Evolutionary conservation across 2,329 filamentous ascomycete species (phyloP).

Genomic region (Pseudogymnoascus sp.): DNA sequence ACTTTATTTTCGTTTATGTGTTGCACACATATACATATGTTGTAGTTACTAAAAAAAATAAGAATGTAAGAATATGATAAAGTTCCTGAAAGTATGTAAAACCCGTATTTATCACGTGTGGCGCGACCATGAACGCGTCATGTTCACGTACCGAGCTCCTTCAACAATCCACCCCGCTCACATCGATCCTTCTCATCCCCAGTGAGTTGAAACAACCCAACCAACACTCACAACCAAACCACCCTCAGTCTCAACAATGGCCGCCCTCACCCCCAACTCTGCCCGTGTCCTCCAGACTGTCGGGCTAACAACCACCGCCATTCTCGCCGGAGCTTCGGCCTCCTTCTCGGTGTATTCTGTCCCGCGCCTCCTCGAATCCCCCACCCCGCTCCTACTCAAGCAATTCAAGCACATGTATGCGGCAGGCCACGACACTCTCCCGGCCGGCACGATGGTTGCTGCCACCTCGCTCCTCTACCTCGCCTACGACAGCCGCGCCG

Average conservation of each 20-base stretch:
- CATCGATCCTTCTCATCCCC: neutral
- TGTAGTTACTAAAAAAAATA: neutral
- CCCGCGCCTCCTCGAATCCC: slow-evolving; percentile 47
- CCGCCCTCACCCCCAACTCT: slow-evolving; percentile 10
- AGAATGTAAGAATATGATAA: neutral
- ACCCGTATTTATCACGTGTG: neutral
- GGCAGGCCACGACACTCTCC: slow-evolving; percentile 33
- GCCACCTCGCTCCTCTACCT: slow-evolving; percentile 38
- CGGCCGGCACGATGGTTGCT: slow-evolving; percentile 33
- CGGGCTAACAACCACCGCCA: slow-evolving; percentile 42
- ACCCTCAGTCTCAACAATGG: neutral
- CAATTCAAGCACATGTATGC: slow-evolving; percentile 44
- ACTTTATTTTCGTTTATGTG: neutral
- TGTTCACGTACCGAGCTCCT: no score
- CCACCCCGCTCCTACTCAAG: slow-evolving; percentile 43
- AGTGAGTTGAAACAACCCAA: neutral
- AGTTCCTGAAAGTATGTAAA: neutral
- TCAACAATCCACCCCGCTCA: neutral
- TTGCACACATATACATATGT: neutral
- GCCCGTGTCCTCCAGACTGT: slow-evolving; percentile 41
- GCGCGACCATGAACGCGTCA: no score
- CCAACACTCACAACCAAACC: neutral
- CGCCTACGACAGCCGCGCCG: slow-evolving; percentile 29
- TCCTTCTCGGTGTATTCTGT: slow-evolving; percentile 37
- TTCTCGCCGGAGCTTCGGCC: slow-evolving; percentile 33